phyloP scores from a whole-genome alignment of 2,329 filamentous ascomycete genomes.

The Cytospora chrysosperma region DNA sequence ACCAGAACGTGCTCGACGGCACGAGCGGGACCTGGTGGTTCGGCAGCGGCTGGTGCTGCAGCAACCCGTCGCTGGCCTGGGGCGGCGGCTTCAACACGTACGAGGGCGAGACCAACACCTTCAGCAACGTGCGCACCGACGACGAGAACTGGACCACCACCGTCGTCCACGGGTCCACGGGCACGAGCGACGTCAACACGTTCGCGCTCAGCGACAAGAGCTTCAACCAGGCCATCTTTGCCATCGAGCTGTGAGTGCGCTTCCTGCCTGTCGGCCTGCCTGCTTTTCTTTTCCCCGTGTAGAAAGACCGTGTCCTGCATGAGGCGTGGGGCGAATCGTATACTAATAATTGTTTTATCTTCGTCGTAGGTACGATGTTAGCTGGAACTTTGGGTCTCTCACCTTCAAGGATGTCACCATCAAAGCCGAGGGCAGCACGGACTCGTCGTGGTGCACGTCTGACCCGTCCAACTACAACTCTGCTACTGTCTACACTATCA shows the following conservation, averaged over 20 bases:
- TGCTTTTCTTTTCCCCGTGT: too few relatives aligned
- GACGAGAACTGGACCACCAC: conserved; percentile 36
- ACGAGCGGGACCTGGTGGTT: conserved; percentile 42
- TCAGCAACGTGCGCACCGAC: conserved; percentile 32
- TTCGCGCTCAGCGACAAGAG: conserved; percentile 35
- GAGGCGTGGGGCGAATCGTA: too few relatives aligned
- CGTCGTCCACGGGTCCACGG: conserved; percentile 32
- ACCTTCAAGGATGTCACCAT: conserved; percentile 47
- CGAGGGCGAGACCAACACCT: conserved; percentile 34
- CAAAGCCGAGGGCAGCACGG: conserved; percentile 36
- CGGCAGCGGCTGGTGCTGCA: conserved; percentile 42
- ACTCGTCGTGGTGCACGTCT: conserved; percentile 35
- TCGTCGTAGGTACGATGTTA: conserved; percentile 32
- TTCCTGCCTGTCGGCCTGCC: too few relatives aligned
- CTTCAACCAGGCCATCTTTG: conserved; percentile 42
- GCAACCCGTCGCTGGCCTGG: conserved; percentile 39
- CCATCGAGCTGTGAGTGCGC: conserved; percentile 38
- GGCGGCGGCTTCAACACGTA: conserved; percentile 40
- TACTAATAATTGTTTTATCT: too few relatives aligned
- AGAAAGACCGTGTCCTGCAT: too few relatives aligned
- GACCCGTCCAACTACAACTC: conserved; percentile 39
- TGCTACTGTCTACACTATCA: conserved; percentile 37
- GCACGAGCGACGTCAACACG: conserved; percentile 32
- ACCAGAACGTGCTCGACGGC: conserved; percentile 43
- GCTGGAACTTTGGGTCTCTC: conserved; percentile 42